Evolutionary conservation across 2,329 filamentous ascomycete genomes (phyloP).

Genomic region (Ceratocystis eucalypticola): DNA sequence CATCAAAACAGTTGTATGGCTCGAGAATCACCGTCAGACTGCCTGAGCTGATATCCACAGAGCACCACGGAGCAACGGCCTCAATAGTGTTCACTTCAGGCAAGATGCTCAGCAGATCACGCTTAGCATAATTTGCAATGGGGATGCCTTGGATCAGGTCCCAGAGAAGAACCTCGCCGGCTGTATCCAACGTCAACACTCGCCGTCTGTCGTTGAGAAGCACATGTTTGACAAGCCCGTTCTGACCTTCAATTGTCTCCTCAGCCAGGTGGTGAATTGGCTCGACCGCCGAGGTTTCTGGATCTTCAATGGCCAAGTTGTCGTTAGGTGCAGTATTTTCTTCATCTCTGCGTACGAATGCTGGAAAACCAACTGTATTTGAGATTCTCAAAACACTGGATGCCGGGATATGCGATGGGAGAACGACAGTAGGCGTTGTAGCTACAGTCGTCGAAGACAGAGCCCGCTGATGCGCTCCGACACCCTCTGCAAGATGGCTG

Average conservation of each 20-base stretch:
- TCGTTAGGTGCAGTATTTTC: conserved; percentile 38
- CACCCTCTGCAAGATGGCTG: not conserved
- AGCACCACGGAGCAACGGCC: conserved; percentile 90
- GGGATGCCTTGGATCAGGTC: conserved; percentile 82
- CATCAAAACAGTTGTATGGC: conserved; percentile 92
- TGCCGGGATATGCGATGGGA: conserved; percentile 49
- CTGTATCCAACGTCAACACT: conserved; percentile 84
- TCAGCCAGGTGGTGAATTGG: conserved; percentile 56
- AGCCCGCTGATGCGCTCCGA: conserved; percentile 9
- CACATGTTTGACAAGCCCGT: conserved; percentile 85
- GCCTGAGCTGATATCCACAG: conserved; percentile 84
- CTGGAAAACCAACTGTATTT: conserved; percentile 65
- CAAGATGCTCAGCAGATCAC: conserved; percentile 83
- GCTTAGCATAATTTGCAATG: conserved; percentile 84
- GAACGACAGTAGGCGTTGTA: conserved; percentile 35
- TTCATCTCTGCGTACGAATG: conserved; percentile 37
- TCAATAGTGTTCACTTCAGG: conserved; percentile 75
- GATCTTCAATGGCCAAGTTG: conserved; percentile 24
- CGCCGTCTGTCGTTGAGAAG: conserved; percentile 81
- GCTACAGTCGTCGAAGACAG: conserved; percentile 11
- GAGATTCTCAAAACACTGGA: conserved; percentile 71
- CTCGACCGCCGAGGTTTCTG: conserved; percentile 30
- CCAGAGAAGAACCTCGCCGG: conserved; percentile 89
- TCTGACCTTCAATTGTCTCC: conserved; percentile 85
- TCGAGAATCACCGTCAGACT: conserved; percentile 83